These are phyloP conservation scores for Ilyonectria destructans DNA, from an alignment of 2,329 filamentous ascomycete species.

Conservation along the genomic window DNA sequence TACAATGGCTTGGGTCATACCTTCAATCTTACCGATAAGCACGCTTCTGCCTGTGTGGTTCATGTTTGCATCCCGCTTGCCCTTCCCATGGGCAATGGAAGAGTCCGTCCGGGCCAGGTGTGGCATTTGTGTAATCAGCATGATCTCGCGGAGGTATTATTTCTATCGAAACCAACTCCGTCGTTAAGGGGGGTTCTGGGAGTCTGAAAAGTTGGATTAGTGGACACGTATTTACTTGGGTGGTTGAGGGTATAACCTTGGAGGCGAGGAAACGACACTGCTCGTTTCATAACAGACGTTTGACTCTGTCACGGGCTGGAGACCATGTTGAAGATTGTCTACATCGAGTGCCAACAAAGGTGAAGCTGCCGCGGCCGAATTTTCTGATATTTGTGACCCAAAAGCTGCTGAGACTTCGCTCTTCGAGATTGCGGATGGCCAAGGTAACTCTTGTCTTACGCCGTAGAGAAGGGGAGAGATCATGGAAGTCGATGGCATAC, in stretches of 20 bases:
- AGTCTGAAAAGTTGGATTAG: background rate
- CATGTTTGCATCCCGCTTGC: background rate
- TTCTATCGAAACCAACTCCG: background rate
- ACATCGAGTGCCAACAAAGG: background rate
- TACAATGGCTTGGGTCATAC: background rate
- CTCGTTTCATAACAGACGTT: background rate
- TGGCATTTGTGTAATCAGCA: slow-evolving; percentile 1
- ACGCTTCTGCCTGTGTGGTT: background rate
- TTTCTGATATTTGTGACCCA: background rate
- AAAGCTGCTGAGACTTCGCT: background rate
- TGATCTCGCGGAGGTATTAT: background rate
- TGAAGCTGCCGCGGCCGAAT: background rate
- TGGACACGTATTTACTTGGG: background rate
- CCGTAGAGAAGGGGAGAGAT: background rate
- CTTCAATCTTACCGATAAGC: slow-evolving; percentile 1
- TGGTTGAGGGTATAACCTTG: background rate
- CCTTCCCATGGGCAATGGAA: background rate
- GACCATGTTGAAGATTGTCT: background rate
- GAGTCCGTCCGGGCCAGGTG: background rate
- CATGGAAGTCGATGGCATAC: background rate
- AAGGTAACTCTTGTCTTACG: slow-evolving; percentile 1
- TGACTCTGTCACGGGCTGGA: background rate
- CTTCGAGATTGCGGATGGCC: background rate
- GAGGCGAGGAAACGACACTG: background rate
- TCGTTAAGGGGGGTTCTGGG: background rate